Base-by-base conservation (phyloP, 2,329 filamentous ascomycete genomes). In the Neonectria sp. region DNA sequence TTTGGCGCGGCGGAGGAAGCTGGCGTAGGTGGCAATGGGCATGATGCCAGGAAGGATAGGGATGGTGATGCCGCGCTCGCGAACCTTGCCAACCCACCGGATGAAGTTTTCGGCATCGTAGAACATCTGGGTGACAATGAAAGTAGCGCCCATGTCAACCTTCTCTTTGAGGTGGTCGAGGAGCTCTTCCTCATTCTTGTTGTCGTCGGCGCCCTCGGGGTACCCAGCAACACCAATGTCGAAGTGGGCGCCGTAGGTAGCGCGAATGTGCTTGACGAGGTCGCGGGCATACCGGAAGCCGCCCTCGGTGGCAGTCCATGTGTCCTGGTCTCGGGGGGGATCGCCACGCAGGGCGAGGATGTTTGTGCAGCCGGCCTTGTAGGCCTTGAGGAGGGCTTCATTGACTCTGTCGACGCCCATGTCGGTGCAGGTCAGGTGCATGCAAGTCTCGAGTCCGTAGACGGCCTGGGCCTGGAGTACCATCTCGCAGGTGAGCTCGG, bases 61-160 rank as follows among this genome's bases (percentile, higher is more conserved):
- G 35, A 96, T 86, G 29, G 84, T 91, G 77, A 99, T 95, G 55
- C 96, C 96, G 76, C 90, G 91, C 59, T 91, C 94, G 56, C 95
- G 92, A 66, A 95, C 95, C 79, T 93, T 96, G 73, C 89, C 86
- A 43, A 97, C 93, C 96, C 96, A 99, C 60, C 91, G 89, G 60
- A 98, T 83, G 82, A 99, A 99, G 79, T 96, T 95, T 77, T 99
- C 95, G 56, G 90, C 95, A 77, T 99, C 95, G 85, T 99, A 99
- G 83, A 98, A 98, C 96, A 99, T 99, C 84, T 99, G 96, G 0
- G 96, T 98, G 60, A 99, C 93, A 71, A 99, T 93, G 79, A 98
- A 99, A 7, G 93, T 92, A 69, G 92, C 95, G 58, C 96, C 96
- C 66, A 94, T 93, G 79, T 99, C 96, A 37, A 98, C 92, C 85